Evolutionary conservation across 164 flowering plant species (phyloP).

Genomic region (Amborella trichopoda): DNA sequence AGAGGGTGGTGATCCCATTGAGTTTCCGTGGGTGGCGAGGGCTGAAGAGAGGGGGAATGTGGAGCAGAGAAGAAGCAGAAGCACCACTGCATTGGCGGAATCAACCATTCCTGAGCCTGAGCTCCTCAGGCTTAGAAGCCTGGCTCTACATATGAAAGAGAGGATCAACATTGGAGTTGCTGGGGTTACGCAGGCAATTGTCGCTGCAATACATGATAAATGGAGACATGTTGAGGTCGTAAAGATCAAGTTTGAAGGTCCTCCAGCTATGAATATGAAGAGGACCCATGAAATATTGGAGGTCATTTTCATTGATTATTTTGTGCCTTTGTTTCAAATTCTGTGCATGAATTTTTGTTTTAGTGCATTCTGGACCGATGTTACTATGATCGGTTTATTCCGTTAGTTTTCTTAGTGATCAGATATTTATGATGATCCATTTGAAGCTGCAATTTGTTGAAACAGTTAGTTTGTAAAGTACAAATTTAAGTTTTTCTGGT

Average conservation of each 20-base stretch:
- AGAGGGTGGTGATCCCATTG: slow-evolving; percentile 10
- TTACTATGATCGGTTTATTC: too few relatives aligned
- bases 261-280: slow-evolving; percentile 57
- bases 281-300: slow-evolving; percentile 66
- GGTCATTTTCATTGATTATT: too few relatives aligned
- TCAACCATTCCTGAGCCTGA: slow-evolving; percentile 56
- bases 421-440: too few relatives aligned
- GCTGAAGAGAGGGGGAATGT: slow-evolving; percentile 5
- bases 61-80: slow-evolving; percentile 21
- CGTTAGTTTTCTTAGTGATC: too few relatives aligned
- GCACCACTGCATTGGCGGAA: slow-evolving; percentile 55
- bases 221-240: slow-evolving; percentile 85
- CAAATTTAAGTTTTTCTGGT: too few relatives aligned
- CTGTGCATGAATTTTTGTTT: too few relatives aligned
- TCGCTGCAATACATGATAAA: slow-evolving; percentile 60
- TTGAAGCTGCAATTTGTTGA: too few relatives aligned
- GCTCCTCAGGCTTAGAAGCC: slow-evolving; percentile 61
- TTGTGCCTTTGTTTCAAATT: too few relatives aligned
- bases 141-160: slow-evolving; percentile 63
- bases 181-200: slow-evolving; percentile 68
- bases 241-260: slow-evolving; percentile 76
- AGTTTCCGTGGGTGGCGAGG: slow-evolving; percentile 34
- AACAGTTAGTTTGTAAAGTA: too few relatives aligned
- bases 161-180: slow-evolving; percentile 62
- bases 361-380: too few relatives aligned